Base-by-base conservation (phyloP, 805 yeast species). In the Saccharomycopsis fibuligera region DNA sequence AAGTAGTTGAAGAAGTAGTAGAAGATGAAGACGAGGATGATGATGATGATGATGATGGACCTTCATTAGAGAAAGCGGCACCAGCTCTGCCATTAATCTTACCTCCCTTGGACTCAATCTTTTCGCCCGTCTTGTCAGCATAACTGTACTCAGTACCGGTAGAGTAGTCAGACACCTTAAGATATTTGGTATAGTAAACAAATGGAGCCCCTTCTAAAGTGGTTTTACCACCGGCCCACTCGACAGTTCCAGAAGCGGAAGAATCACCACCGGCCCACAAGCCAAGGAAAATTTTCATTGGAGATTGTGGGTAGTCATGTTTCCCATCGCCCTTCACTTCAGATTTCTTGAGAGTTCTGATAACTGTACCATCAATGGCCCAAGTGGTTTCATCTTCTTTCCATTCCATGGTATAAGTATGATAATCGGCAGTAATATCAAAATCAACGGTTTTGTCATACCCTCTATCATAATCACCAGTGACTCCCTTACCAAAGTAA, bases 361-460 rank as follows among this genome's bases (percentile, higher is more conserved):
- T 78, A 1, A 71, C 70, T 5, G 53, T 60, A 25, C 91, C 95
- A 60, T 90, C 95, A 24, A 87, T 58, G 49, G 75, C 76, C 89
- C 95, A 90, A 9, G 74, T 70, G 37, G 83, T 68, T 9, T 68
- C 60, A 41, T 79, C 81, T 57, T 76, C 68, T 1, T 83, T 79
- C 96, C 96, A 89, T 56, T 88, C 96, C 47, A 90, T 66, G 8
- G 93, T 80, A 65, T 89, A 90, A 48, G 83, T 87, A 63, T 86
- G 91, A 65, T 63, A 86, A 52, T 77, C 75, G 22, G 93, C 87
- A 48, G 69, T 68, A 12, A 66, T 59, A 48, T 82, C 83, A 9
- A 64, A 58, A 58, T 83, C 88, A 67, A 77, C 83, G 35, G 65
- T 79, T 9, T 19, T 22, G n/a, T 25, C 44, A 5, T 16, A 35